Evolutionary conservation across 495 filamentous ascomycete species (phyloP), one percentile per base, ranked within the genome.

Genomic region (Astrothelium macrocarpum): DNA sequence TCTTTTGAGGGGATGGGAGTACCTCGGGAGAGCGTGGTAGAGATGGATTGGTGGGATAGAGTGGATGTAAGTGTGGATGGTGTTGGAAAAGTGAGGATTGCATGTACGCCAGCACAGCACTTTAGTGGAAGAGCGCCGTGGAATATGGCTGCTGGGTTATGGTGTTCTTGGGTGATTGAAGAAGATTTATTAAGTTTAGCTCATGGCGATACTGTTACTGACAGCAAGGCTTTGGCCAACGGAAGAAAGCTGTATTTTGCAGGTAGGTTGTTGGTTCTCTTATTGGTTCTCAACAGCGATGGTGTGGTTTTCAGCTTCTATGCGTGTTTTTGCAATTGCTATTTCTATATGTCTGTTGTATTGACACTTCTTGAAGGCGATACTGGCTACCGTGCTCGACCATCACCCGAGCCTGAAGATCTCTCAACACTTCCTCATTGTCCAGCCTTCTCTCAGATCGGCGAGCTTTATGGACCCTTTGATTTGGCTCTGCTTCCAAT

Each of bases 31-130:
- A 70, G 77, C n/a, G 71, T 82, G 25, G 71, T 68, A 7, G 78
- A 83, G 65, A 63, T 80, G 61, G 81, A 83, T 65, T 83, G 81
- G 81, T 82, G 79, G 80, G 77, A 83, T 28, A 70, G 71, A 1
- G 75, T 77, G 4, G 60, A 68, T 16, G 56, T 77, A 7, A 62
- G 61, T 16, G 39, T 62, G 20, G 66, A 69, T 3, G 56, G 45
- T 10, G 26, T 73, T 9, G 71, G 70, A 4, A 71, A 60, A n/a
- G 66, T 76, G 11, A 61, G 62, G 31, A 68, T 72, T 59, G 71
- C 63, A 18, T 82, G 68, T 66, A 76, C 71, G 67, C 80, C 80
- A 0, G 71, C 75, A 0, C 80, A 83, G 59, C 80, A 83, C 66
- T 70, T 69, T 64, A 79, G 76, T 25, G 78, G 74, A 1, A 69